Conservation (phyloP, 192 early-diverging fungal genomes). For the Backusella mclennaniae region DNA sequence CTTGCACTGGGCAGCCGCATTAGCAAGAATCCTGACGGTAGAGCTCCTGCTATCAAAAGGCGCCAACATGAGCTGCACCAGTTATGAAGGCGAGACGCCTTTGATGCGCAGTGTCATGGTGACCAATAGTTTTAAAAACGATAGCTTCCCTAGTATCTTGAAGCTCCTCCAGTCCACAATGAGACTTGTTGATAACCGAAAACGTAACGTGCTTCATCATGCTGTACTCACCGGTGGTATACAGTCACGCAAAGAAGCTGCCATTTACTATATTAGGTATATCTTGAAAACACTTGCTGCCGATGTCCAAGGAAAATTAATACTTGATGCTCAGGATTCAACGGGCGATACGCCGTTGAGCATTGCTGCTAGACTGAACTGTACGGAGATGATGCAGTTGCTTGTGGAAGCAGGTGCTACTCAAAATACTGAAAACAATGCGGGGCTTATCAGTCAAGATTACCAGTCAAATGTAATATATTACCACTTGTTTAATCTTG, state of each 20-base stretch:
- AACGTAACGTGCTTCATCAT: constrained; percentile 88
- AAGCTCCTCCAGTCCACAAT: constrained; percentile 72
- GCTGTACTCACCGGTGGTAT: constrained; percentile 69
- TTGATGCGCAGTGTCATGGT: constrained; percentile 87
- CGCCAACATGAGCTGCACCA: constrained; percentile 63
- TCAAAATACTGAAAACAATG: constrained; percentile 64
- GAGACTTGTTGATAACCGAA: constrained; percentile 64
- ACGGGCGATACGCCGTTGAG: constrained; percentile 89
- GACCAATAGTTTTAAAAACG: constrained; percentile 76
- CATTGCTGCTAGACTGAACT: constrained; percentile 80
- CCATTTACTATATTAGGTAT: constrained; percentile 66
- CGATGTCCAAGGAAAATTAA: constrained; percentile 4
- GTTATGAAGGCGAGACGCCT: constrained; percentile 83
- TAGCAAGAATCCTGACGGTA: constrained; percentile 74
- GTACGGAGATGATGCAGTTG: constrained; percentile 63
- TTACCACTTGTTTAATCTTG: background rate
- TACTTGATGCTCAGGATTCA: constrained; percentile 67
- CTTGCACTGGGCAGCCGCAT: constrained; percentile 93
- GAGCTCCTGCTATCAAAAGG: constrained; percentile 77
- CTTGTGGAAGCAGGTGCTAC: constrained; percentile 81
- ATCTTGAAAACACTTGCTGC: constrained; percentile 28
- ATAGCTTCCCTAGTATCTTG: constrained; percentile 73
- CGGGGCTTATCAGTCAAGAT: constrained; percentile 77
- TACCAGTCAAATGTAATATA: constrained; percentile 22
- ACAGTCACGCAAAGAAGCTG: constrained; percentile 62